Percentiles rank a stretch among this genome's conserved stretches.
These are phyloP conservation scores for Verbascum thapsus DNA, from an alignment of 257 asterid species.

Conservation along the genomic window DNA sequence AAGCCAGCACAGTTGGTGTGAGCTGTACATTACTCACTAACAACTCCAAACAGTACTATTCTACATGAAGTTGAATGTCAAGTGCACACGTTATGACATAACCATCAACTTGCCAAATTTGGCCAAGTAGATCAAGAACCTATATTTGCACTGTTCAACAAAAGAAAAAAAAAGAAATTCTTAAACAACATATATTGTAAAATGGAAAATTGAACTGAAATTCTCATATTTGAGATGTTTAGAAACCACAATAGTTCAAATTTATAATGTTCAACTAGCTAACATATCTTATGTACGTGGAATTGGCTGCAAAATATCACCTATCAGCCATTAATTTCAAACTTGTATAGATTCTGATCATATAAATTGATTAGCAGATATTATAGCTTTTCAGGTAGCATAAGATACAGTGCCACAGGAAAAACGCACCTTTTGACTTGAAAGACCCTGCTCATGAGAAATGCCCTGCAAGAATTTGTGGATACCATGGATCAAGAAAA, in stretches of 20 bases:
- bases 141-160: not conserved
- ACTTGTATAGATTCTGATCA: conserved; percentile 4
- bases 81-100: conserved; percentile 1
- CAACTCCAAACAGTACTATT: not conserved
- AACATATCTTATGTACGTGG: conserved; percentile 1
- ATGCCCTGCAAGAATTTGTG: conserved; percentile 59
- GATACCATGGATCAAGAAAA: conserved; percentile 26
- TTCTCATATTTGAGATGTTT: not conserved
- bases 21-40: conserved; percentile 5
- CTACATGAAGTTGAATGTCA: not conserved
- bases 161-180: not conserved
- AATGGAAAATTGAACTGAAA: not conserved
- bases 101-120: not conserved
- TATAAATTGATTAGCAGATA: conserved; percentile 10
- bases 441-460: conserved; percentile 54
- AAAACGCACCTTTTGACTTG: conserved; percentile 61
- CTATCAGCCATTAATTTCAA: conserved; percentile 1
- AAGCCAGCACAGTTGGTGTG: not conserved
- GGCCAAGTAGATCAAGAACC: conserved; percentile 6
- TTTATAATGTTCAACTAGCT: not conserved
- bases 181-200: not conserved
- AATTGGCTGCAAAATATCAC: conserved; percentile 1
- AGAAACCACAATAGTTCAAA: conserved; percentile 14
- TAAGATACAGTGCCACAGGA: conserved; percentile 25
- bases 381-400: conserved; percentile 9